These are phyloP conservation scores for Alternaria brassicae DNA, from an alignment of 2,329 filamentous ascomycete species.

Conservation along the genomic window DNA sequence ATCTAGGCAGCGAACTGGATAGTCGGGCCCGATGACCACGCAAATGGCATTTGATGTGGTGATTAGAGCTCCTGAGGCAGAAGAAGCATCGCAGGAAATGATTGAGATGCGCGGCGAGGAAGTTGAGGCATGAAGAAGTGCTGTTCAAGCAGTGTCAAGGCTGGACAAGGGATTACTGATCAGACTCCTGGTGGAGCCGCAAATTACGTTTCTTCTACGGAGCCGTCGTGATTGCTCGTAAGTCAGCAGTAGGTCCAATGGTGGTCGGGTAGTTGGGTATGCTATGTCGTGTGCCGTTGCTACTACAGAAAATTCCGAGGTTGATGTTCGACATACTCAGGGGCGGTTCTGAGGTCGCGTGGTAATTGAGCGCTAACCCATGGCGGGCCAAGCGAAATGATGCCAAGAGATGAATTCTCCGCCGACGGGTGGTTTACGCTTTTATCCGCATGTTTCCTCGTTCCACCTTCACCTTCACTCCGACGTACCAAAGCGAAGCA, in stretches of 20 bases:
- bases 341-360: neutral
- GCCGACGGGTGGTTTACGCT: neutral
- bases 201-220: neutral
- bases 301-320: neutral
- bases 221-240: neutral
- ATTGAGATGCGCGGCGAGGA: neutral
- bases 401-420: neutral
- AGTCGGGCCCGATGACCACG: conserved; percentile 1
- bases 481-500: neutral
- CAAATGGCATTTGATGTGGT: neutral
- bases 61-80: neutral
- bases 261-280: neutral
- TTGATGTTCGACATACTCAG: neutral
- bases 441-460: neutral
- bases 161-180: neutral
- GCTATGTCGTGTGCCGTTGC: neutral
- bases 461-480: neutral
- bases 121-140: neutral
- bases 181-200: neutral
- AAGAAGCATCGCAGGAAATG: neutral
- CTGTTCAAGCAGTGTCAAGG: neutral
- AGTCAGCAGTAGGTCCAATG: neutral
- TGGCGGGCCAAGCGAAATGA: neutral
- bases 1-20: conserved; percentile 8
- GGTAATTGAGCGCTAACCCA: conserved; percentile 1